A percentile compares a stretch with the other conserved stretches of the same genome.
Conservation (phyloP, 202 grass and related monocot species). For the Zizania palustris region DNA sequence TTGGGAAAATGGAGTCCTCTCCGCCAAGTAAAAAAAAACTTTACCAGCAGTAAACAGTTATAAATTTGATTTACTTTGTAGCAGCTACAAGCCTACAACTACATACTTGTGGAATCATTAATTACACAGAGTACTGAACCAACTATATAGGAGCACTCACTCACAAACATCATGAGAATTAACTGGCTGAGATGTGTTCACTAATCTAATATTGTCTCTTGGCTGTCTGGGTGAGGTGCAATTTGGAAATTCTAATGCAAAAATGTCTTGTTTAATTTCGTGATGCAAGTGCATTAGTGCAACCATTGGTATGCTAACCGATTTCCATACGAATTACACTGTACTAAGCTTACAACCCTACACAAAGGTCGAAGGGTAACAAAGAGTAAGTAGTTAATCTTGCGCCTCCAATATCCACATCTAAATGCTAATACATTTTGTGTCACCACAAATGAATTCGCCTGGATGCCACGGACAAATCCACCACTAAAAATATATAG, state of each 20-base stretch:
- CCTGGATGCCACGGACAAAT: constrained; percentile 20
- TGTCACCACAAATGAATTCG: not conserved
- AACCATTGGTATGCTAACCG: not conserved
- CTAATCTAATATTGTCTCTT: not conserved
- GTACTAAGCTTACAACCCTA: not conserved
- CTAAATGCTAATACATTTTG: not conserved
- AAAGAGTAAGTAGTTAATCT: not conserved
- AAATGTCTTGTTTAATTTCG: not conserved
- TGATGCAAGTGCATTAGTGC: not conserved
- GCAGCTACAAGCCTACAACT: not conserved
- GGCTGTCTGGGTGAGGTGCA: not conserved
- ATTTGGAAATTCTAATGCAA: not conserved
- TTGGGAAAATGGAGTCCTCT: too few species aligned
- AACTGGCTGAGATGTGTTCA: not conserved
- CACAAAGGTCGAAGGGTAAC: not conserved
- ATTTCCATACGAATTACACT: not conserved
- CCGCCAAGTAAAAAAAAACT: constrained; percentile 4
- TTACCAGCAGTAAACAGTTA: not conserved
- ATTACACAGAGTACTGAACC: not conserved
- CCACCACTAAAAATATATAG: not conserved
- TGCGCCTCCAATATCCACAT: not conserved
- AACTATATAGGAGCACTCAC: not conserved
- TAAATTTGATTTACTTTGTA: constrained; percentile 3
- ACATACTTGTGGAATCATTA: not conserved
- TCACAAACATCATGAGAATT: constrained; percentile 13